phyloP scores from a whole-genome alignment of 2,329 filamentous ascomycete species.

The Trichoderma sp. region DNA sequence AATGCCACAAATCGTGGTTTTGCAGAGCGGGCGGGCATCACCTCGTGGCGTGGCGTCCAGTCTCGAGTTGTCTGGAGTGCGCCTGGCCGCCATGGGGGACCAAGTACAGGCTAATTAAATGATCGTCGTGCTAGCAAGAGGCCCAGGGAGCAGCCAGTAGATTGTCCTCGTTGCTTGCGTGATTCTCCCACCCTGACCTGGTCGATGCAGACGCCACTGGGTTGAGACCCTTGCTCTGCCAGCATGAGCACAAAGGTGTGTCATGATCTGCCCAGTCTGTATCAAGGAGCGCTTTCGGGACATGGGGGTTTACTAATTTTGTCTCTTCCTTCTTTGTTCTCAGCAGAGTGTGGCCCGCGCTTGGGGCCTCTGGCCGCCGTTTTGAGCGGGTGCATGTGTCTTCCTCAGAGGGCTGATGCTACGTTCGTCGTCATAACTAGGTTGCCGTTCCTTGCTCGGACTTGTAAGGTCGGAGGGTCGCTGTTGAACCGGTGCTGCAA shows the following conservation, averaged over 20 bases:
- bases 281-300: conserved; percentile 21
- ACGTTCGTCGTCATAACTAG: conserved; percentile 23
- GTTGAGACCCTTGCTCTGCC: conserved; percentile 17
- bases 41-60: conserved; percentile 25
- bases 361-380: neutral
- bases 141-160: conserved; percentile 23
- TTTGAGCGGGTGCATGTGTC: neutral
- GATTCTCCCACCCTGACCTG: conserved; percentile 21
- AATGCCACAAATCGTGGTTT: conserved; percentile 13
- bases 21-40: conserved; percentile 21
- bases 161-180: conserved; percentile 26
- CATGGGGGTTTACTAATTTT: neutral
- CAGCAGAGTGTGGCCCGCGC: conserved; percentile 2
- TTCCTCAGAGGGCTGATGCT: conserved; percentile 4
- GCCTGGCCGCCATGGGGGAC: conserved; percentile 5
- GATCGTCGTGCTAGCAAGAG: conserved; percentile 26
- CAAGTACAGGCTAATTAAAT: conserved; percentile 21
- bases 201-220: conserved; percentile 21
- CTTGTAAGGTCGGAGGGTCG: neutral
- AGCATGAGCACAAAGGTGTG: conserved; percentile 21
- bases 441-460: neutral
- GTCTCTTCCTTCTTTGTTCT: neutral
- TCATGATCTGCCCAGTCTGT: conserved; percentile 27
- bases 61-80: conserved; percentile 1
- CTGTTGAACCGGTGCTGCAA: neutral